phyloP scores from a whole-genome alignment of 2,329 filamentous ascomycete species.

The Claviceps citrina region DNA sequence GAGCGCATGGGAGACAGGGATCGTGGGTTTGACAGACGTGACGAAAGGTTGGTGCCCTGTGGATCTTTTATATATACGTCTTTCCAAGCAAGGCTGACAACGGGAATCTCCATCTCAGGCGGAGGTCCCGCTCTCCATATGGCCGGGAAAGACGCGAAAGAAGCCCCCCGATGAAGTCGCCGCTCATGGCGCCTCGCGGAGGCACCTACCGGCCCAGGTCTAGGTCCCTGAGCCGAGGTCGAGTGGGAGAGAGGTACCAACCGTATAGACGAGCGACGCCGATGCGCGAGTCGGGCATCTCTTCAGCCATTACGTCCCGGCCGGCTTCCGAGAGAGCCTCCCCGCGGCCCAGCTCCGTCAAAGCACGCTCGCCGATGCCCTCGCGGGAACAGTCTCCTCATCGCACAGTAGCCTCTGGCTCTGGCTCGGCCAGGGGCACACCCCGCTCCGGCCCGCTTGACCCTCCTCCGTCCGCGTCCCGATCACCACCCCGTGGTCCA shows the following conservation, averaged over 20 bases:
- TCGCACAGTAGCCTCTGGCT: slow-evolving; percentile 11
- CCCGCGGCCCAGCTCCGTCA: slow-evolving; percentile 32
- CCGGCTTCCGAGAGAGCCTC: slow-evolving; percentile 36
- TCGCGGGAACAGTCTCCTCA: slow-evolving; percentile 27
- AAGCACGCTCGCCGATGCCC: slow-evolving; percentile 31
- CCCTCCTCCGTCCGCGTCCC: slow-evolving; percentile 14
- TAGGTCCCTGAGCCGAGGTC: slow-evolving; percentile 27
- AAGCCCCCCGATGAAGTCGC: slow-evolving; percentile 16
- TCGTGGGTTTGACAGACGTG: slow-evolving; percentile 24
- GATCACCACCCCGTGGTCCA: slow-evolving; percentile 40
- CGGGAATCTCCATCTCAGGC: slow-evolving; percentile 20
- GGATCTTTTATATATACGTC: neutral
- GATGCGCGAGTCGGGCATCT: slow-evolving; percentile 31
- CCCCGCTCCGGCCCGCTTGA: slow-evolving; percentile 16
- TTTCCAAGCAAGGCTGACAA: slow-evolving; percentile 8
- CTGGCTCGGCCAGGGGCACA: slow-evolving; percentile 14
- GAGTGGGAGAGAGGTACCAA: slow-evolving; percentile 29
- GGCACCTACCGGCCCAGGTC: slow-evolving; percentile 38
- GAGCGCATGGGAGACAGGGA: slow-evolving; percentile 17
- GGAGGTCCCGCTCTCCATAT: slow-evolving; percentile 40
- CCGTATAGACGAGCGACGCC: slow-evolving; percentile 33
- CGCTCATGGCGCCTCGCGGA: slow-evolving; percentile 18
- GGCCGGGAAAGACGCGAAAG: slow-evolving; percentile 29
- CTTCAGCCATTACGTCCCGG: slow-evolving; percentile 35
- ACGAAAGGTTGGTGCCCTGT: slow-evolving; percentile 21